Evolutionary conservation across 2,329 filamentous ascomycete species (phyloP).

Genomic region (Lachnellula suecica): DNA sequence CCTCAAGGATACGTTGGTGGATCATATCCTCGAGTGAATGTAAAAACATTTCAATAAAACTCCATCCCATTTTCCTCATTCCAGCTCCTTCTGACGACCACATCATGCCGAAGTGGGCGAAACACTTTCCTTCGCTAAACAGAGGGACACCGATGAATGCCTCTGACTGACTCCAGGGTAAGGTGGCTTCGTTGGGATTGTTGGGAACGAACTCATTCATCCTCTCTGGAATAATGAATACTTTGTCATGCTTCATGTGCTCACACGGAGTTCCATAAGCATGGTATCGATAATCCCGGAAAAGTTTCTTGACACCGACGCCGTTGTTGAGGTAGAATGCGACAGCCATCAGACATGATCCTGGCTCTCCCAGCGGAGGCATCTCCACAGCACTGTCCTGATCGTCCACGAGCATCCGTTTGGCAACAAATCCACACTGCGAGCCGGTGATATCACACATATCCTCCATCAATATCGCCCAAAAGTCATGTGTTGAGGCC

Average conservation of each 20-base stretch:
- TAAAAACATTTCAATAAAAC: slow-evolving; percentile 65
- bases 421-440: slow-evolving; percentile 69
- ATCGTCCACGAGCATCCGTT: slow-evolving; percentile 60
- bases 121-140: slow-evolving; percentile 63
- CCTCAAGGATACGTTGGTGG: slow-evolving; percentile 54
- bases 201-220: slow-evolving; percentile 57
- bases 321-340: slow-evolving; percentile 67
- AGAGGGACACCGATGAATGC: slow-evolving; percentile 67
- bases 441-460: slow-evolving; percentile 61
- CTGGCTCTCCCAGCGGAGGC: slow-evolving; percentile 58
- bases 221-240: slow-evolving; percentile 65
- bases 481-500: slow-evolving; percentile 59
- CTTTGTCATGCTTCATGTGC: slow-evolving; percentile 71
- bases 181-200: slow-evolving; percentile 51
- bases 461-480: slow-evolving; percentile 61
- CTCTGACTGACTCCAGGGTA: slow-evolving; percentile 59
- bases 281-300: slow-evolving; percentile 62
- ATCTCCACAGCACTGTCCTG: slow-evolving; percentile 57
- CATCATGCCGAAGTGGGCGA: slow-evolving; percentile 71
- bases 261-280: slow-evolving; percentile 62
- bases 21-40: slow-evolving; percentile 70
- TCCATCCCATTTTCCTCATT: slow-evolving; percentile 59
- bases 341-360: slow-evolving; percentile 62
- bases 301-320: slow-evolving; percentile 47
- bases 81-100: slow-evolving; percentile 64